Percentiles rank a stretch among this genome's conserved stretches.
Conservation (phyloP, 2,329 filamentous ascomycete genomes). For the Chalara sp. region DNA sequence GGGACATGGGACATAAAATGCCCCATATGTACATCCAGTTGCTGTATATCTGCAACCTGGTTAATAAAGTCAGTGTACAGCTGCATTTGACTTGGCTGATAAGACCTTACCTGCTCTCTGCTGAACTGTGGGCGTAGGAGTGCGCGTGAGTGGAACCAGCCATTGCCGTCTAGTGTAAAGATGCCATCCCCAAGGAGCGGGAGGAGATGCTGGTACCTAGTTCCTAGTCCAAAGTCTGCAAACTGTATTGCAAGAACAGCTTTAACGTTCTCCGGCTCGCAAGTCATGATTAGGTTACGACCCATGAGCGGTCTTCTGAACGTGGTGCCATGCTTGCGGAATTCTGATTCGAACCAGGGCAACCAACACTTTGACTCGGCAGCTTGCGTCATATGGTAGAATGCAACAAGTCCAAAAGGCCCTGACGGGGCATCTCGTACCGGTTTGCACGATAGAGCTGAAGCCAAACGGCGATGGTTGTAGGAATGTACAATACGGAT, state of each 20-base stretch:
- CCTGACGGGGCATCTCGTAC: neutral
- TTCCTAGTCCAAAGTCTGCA: conserved; percentile 42
- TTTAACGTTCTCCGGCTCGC: conserved; percentile 48
- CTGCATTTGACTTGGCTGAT: conserved; percentile 42
- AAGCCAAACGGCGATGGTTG: neutral
- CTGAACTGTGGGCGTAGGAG: conserved; percentile 46
- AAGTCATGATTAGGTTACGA: conserved; percentile 34
- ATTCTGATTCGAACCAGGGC: neutral
- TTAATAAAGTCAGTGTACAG: no score
- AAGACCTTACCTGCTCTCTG: conserved; percentile 37
- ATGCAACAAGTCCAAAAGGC: neutral
- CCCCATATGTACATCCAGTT: conserved; percentile 42
- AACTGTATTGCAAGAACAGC: conserved; percentile 44
- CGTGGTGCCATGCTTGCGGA: neutral
- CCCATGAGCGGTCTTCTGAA: conserved; percentile 13
- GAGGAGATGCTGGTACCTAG: conserved; percentile 25
- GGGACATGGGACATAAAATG: conserved; percentile 38
- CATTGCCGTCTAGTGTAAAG: conserved; percentile 32
- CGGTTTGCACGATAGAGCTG: neutral
- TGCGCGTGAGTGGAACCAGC: conserved; percentile 36
- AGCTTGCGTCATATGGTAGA: neutral
- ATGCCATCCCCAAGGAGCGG: conserved; percentile 45
- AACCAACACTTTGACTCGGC: neutral
- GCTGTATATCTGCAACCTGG: conserved; percentile 57
- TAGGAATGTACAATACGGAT: no score